These are phyloP conservation scores for Colletotrichum sp. DNA, from an alignment of 2,329 filamentous ascomycete genomes.

Conservation along the genomic window DNA sequence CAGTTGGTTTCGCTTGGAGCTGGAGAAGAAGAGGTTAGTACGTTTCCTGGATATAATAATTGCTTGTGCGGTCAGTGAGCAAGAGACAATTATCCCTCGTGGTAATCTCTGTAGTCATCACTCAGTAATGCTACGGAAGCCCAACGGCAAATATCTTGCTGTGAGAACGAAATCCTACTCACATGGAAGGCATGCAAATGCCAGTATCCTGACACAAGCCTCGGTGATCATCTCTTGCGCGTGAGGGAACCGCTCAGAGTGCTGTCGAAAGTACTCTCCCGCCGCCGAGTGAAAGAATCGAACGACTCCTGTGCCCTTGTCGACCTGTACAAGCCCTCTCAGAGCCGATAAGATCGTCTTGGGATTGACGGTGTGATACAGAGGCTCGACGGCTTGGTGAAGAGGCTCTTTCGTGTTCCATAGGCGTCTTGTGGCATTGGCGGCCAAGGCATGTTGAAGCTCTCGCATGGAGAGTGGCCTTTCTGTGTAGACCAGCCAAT, in stretches of 20 bases:
- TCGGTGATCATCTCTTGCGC: background rate
- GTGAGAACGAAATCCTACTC: background rate
- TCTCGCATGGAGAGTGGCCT: background rate
- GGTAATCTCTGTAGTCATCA: too few species aligned
- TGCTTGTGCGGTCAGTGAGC: too few species aligned
- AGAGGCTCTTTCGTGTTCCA: background rate
- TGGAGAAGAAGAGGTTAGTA: background rate
- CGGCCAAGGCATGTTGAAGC: background rate
- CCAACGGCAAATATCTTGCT: accelerated
- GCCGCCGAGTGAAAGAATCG: background rate
- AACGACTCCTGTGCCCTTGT: background rate
- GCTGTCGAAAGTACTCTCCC: background rate
- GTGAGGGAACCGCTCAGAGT: background rate
- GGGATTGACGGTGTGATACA: background rate
- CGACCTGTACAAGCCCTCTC: background rate
- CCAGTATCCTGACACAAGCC: background rate
- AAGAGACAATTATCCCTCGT: too few species aligned
- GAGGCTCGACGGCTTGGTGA: background rate
- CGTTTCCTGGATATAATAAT: background rate
- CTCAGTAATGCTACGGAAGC: background rate
- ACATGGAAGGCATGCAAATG: background rate
- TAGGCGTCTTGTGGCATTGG: background rate
- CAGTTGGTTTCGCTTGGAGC: background rate
- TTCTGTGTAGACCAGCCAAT: background rate
- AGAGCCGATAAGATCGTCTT: background rate